Base-by-base conservation (phyloP, 2,329 filamentous ascomycete genomes). In the Ophiosphaerella korrae region DNA sequence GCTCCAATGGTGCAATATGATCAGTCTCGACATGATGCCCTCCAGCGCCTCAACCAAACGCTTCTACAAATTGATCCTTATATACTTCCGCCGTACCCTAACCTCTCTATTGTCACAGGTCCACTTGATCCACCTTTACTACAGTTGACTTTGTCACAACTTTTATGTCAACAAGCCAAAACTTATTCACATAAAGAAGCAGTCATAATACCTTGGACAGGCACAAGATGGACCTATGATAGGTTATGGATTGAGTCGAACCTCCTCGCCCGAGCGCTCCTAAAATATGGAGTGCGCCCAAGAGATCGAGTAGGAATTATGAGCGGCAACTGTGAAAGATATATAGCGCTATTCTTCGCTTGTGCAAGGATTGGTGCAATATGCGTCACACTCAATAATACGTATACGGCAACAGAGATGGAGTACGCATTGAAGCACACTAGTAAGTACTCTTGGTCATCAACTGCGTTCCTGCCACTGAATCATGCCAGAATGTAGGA, bases 361-460 rank as follows among this genome's bases (percentile, higher is more conserved):
- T 86, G 85, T 9, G 84, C 86, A 35, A 66, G 74, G 40, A 59
- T 78, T 11, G 76, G 76, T 2, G 74, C 74, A 1, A 72, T 78
- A 32, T 77, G 92, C 45, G 88, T 92, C 24, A 90, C 92, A 38
- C 77, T 92, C 58, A 92, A 92, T 75, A 92, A 91, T 74, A 92
- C 88, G 0, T 92, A 92, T 68, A 92, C 89, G 1, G 80, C 86
- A 2, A 83, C 82, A 1, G 89, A 92, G 73, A 85, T 88, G 41
- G 81, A 85, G 68, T 88, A 88, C 71, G 89, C 87, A 8, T 72
- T 92, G 24, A 81, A 82, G 47, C 89, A 91, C 65, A 85, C 87
- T 13, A 84, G 86, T 88, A 74, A 59, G 78, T 70, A 14, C 6
- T 9, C 7, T 32, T 12, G 5, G n/a, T 5, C 5, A n/a, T 2